These are phyloP conservation scores for Grigorovia jiainica DNA, from an alignment of 805 yeast species.

Conservation along the genomic window DNA sequence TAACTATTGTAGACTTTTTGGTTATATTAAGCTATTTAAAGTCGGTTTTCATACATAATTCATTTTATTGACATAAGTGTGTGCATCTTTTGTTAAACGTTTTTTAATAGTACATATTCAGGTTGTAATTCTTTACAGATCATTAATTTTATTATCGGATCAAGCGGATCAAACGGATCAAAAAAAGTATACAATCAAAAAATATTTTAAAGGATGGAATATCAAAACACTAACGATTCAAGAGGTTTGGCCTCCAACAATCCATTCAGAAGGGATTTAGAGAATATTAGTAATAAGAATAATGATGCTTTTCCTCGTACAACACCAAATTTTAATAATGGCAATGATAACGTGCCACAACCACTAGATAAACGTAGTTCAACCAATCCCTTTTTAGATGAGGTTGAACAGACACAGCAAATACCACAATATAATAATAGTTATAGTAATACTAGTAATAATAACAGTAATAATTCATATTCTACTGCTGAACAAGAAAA, in stretches of 20 bases:
- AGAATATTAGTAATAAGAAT: background rate
- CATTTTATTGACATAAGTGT: too few relatives aligned
- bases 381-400: constrained; percentile 29
- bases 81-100: too few relatives aligned
- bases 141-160: too few relatives aligned
- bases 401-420: constrained; percentile 8
- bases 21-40: background rate
- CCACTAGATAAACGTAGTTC: constrained; percentile 22
- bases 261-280: constrained; percentile 47
- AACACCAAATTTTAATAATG: background rate
- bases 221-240: constrained; percentile 17
- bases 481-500: constrained; percentile 28
- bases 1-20: background rate
- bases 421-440: constrained; percentile 2
- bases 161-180: too few relatives aligned
- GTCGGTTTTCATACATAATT: too few relatives aligned
- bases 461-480: constrained; percentile 13
- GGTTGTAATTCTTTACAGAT: too few relatives aligned
- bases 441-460: background rate
- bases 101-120: too few relatives aligned
- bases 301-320: too few relatives aligned
- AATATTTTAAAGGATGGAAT: constrained; percentile 5
- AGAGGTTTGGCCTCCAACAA: constrained; percentile 53
- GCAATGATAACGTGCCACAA: background rate
- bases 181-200: background rate